Conservation (phyloP, 2,329 filamentous ascomycete genomes). For the Botrytis aclada region DNA sequence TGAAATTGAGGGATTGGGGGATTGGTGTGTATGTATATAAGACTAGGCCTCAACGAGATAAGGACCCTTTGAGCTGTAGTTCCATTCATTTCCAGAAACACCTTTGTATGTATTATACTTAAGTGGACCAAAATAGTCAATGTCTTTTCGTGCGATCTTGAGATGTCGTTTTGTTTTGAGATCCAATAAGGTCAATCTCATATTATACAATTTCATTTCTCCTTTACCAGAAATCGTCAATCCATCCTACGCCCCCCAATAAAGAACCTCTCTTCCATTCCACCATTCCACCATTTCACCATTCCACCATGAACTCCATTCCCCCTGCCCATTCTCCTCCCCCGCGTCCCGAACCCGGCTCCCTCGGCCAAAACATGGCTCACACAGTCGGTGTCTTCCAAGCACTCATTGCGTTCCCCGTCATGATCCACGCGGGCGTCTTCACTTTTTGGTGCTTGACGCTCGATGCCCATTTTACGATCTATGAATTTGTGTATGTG, state of each 20-base stretch:
- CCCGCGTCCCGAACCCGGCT: background rate
- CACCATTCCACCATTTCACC: too few species aligned
- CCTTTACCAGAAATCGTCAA: background rate
- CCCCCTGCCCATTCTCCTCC: background rate
- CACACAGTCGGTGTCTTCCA: background rate
- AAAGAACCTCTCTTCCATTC: too few species aligned
- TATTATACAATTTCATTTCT: too few species aligned
- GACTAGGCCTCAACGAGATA: too few species aligned
- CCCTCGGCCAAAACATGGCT: background rate
- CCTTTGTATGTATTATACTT: background rate
- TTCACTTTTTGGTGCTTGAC: background rate
- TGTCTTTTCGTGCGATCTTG: background rate
- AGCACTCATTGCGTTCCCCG: background rate
- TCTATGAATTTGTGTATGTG: background rate
- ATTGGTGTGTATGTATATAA: too few species aligned
- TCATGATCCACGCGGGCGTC: background rate
- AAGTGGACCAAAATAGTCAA: background rate
- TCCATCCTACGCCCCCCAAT: fast-evolving
- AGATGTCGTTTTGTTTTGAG: background rate
- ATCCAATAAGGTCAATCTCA: too few species aligned
- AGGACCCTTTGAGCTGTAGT: too few species aligned
- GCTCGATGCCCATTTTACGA: background rate
- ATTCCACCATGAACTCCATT: background rate
- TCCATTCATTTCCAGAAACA: too few species aligned
- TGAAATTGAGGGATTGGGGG: background rate